phyloP scores from a whole-genome alignment of 495 filamentous ascomycete genomes.

The Aspergillus leporis region DNA sequence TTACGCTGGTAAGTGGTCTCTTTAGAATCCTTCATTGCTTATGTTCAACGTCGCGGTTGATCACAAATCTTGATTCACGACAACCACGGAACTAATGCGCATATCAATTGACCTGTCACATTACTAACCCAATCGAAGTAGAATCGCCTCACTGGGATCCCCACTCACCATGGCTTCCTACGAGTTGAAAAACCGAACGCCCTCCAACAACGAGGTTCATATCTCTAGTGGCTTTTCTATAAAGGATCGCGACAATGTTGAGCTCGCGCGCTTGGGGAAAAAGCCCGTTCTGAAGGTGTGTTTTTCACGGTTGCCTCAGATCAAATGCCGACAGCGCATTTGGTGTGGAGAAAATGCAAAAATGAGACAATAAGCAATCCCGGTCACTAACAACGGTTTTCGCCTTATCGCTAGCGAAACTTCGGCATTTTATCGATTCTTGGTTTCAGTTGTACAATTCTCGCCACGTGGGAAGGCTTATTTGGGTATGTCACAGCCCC shows the following conservation, averaged over 20 bases:
- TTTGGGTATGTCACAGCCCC: slow-evolving; percentile 27
- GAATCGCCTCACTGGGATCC: neutral
- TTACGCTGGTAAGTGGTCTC: neutral
- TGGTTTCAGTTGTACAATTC: slow-evolving; percentile 49
- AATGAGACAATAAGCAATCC: neutral
- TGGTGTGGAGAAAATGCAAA: neutral
- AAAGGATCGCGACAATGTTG: neutral
- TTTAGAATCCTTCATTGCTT: neutral
- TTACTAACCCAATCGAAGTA: neutral
- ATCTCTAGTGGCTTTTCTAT: neutral
- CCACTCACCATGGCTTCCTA: neutral
- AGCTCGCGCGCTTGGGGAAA: slow-evolving; percentile 43
- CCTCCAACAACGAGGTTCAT: neutral
- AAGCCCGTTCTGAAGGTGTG: slow-evolving; percentile 42
- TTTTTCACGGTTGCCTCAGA: slow-evolving; percentile 3
- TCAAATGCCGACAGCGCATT: neutral
- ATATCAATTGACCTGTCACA: neutral
- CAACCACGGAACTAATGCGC: neutral
- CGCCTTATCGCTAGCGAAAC: slow-evolving; percentile 33
- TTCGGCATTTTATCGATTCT: slow-evolving; percentile 51
- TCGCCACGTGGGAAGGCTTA: slow-evolving; percentile 52
- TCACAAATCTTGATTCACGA: neutral
- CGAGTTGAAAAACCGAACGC: neutral
- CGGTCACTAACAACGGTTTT: neutral
- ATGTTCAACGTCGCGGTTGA: neutral